These are phyloP conservation scores for Saitozyma podzolica DNA, from an alignment of 768 basidiomycete genomes.

Conservation along the genomic window DNA sequence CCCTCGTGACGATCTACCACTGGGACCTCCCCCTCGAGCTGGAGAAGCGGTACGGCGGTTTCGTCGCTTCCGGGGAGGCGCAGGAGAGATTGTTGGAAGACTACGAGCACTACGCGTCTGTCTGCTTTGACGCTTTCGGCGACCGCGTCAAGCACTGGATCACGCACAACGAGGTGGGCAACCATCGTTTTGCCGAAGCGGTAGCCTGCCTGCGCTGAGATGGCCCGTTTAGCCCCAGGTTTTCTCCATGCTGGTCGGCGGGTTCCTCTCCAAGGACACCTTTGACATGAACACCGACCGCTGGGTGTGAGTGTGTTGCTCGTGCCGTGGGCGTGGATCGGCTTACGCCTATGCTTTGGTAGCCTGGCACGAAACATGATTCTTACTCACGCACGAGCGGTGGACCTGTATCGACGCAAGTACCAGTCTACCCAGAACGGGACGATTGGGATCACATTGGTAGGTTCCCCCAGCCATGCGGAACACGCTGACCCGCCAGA, in stretches of 20 bases:
- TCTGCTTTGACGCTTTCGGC: constrained; percentile 36
- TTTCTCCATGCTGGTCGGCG: background rate
- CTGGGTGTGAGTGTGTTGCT: background rate
- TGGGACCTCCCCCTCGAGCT: constrained; percentile 76
- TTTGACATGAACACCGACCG: background rate
- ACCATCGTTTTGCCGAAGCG: background rate
- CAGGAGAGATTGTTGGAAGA: constrained; percentile 15
- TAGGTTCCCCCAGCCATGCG: constrained; percentile 7
- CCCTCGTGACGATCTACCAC: constrained; percentile 46
- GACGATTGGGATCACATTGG: constrained; percentile 32
- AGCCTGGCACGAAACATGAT: constrained; percentile 20
- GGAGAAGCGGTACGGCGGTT: constrained; percentile 67
- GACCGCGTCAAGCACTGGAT: constrained; percentile 44
- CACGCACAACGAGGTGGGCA: constrained; percentile 31
- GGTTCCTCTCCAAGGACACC: background rate
- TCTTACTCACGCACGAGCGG: constrained; percentile 33
- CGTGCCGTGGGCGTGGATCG: background rate
- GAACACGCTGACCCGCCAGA: constrained; percentile 2
- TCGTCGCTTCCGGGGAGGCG: background rate
- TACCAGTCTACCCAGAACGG: constrained; percentile 34
- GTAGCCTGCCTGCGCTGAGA: background rate
- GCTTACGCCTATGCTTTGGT: no score
- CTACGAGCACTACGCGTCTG: constrained; percentile 27
- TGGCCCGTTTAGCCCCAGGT: background rate
- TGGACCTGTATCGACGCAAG: constrained; percentile 31